Conservation (phyloP, 2,329 filamentous ascomycete genomes). For the Talaromyces albobiverticillius region DNA sequence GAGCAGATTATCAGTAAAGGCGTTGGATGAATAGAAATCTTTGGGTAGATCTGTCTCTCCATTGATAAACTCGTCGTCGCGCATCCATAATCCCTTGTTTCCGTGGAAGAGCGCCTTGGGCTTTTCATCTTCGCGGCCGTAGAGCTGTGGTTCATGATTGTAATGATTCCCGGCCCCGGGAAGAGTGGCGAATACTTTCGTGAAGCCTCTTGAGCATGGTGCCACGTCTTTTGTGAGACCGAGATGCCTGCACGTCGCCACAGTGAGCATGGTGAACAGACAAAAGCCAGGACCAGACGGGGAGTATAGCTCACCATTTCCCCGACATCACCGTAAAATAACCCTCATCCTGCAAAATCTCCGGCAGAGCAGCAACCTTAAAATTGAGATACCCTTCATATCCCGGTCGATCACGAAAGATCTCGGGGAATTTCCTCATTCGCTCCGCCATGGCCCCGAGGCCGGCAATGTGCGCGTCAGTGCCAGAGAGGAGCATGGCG, state of each 20-base stretch:
- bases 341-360: slow-evolving; percentile 31
- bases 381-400: slow-evolving; percentile 38
- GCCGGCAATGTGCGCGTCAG: slow-evolving; percentile 32
- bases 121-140: not conserved
- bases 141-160: slow-evolving; percentile 14
- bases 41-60: not conserved
- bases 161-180: slow-evolving; percentile 35
- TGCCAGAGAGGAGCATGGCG: slow-evolving; percentile 34
- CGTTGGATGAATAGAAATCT: not conserved
- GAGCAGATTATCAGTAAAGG: not conserved
- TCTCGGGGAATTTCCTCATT: slow-evolving; percentile 16
- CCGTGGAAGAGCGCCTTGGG: not conserved
- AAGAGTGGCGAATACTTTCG: slow-evolving; percentile 26
- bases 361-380: slow-evolving; percentile 32
- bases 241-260: too few species aligned
- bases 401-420: slow-evolving; percentile 25
- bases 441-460: slow-evolving; percentile 30
- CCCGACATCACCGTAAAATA: slow-evolving; percentile 33
- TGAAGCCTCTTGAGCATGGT: slow-evolving; percentile 30
- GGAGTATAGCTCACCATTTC: too few species aligned
- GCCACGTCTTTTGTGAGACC: slow-evolving; percentile 26
- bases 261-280: too few species aligned
- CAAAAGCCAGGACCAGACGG: too few species aligned
- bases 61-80: not conserved
- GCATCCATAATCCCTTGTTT: not conserved